Base-by-base conservation (phyloP, 768 basidiomycete genomes). In the Suillus ampliporus region DNA sequence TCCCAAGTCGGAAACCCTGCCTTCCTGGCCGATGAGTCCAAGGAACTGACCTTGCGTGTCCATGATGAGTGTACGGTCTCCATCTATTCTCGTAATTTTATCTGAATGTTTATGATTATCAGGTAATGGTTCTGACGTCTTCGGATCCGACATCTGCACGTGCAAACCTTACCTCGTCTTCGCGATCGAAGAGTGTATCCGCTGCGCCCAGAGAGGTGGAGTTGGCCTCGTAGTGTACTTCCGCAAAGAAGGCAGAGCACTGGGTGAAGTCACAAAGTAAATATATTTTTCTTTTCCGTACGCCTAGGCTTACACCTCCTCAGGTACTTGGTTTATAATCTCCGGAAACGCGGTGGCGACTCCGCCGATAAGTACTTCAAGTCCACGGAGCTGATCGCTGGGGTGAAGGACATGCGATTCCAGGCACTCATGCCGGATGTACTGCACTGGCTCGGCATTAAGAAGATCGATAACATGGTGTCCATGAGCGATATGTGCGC, bases 331-430 rank as follows among this genome's bases (percentile, higher is more conserved):
- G 96, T 98, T 8, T 99, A 99, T 77, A 99, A 99, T 78, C 85
- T 95, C 11, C 90, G 97, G 62, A 98, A 99, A 78, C 90, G 97
- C 48, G 92, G 91, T 4, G 95, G 95, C 7, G 97, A 99, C 77
- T 87, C 86, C 1, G 97, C 97, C 1, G 89, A 94, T 77, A 88
- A 89, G 71, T 99, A 99, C 81, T 98, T 99, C 83, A 90, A 91
- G 73, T 88, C 89, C 6, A 98, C 97, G 0, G 96, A 96, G 76
- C 80, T 92, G 66, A 92, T 98, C 63, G 96, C 96, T 0, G 96
- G 96, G 10, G 95, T 97, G 26, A 92, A 94, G 78, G 94, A 95
- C 71, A 94, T 95, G 93, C 86, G 94, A n/a, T 95, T 95, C 88
- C 83, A 89, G 73, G 92, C 90, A 23, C 82, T 94, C 64, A 97